Evolutionary conservation across 2,329 filamentous ascomycete genomes (phyloP).

Genomic region (Epichloe coenophiala): DNA sequence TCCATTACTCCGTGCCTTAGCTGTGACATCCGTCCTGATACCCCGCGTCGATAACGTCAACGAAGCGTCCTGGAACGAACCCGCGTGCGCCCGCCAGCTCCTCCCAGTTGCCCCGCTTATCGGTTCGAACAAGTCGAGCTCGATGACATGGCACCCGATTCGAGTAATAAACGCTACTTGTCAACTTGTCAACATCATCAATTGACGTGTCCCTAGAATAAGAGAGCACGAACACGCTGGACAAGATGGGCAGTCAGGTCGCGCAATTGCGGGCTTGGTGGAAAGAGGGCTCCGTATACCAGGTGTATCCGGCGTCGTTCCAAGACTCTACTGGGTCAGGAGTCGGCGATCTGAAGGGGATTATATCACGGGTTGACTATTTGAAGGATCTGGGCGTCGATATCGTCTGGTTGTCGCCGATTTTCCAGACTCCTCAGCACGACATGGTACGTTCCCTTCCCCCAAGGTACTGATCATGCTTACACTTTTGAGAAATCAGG

Average conservation of each 20-base stretch:
- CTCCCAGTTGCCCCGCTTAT: background rate
- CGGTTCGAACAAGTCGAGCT: background rate
- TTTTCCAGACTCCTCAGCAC: conserved; percentile 39
- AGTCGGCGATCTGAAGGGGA: conserved; percentile 42
- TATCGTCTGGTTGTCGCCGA: conserved; percentile 41
- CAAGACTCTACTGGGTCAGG: conserved; percentile 44
- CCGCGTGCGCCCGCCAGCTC: no score
- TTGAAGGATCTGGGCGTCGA: conserved; percentile 41
- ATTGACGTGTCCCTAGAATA: background rate
- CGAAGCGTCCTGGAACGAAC: background rate
- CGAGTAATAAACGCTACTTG: background rate
- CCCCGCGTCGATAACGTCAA: background rate
- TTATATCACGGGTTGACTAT: conserved; percentile 43
- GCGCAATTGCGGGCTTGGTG: conserved; percentile 33
- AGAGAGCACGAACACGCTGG: background rate
- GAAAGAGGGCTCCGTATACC: conserved; percentile 47
- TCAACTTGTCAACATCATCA: background rate
- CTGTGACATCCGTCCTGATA: background rate
- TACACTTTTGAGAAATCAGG: conserved; percentile 18
- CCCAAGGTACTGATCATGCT: background rate
- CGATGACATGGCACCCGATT: no score
- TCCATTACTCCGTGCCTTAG: background rate
- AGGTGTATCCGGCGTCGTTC: conserved; percentile 50
- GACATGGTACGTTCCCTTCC: conserved; percentile 38
- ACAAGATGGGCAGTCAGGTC: conserved; percentile 12